Percentiles rank a stretch among this genome's conserved stretches.
Evolutionary conservation across 192 early-diverging fungal species (phyloP).

Genomic region (Coemansia sp.): DNA sequence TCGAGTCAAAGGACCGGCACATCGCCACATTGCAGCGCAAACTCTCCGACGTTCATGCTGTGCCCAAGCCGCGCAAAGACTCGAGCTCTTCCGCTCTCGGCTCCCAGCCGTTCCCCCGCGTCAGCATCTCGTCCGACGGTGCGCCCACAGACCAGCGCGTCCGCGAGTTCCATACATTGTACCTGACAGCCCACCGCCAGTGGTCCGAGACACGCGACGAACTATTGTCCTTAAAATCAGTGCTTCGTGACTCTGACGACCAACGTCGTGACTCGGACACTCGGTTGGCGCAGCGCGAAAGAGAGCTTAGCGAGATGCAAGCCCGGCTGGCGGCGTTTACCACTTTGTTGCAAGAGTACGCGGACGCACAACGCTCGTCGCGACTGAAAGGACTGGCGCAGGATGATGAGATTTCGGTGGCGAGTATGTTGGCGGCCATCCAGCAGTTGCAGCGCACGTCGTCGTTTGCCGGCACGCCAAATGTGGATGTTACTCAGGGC

Average conservation of each 20-base stretch:
- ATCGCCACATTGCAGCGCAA: slow-evolving; percentile 46
- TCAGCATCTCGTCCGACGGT: slow-evolving; percentile 24
- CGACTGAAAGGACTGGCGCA: slow-evolving; percentile 10
- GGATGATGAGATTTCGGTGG: slow-evolving; percentile 34
- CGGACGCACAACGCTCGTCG: slow-evolving; percentile 17
- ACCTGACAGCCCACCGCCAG: slow-evolving; percentile 49
- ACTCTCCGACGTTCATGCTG: slow-evolving; percentile 18
- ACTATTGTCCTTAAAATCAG: slow-evolving; percentile 32
- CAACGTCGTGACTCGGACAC: slow-evolving; percentile 36
- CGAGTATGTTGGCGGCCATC: slow-evolving; percentile 45
- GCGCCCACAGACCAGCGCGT: slow-evolving; percentile 5
- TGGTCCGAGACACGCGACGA: slow-evolving; percentile 45
- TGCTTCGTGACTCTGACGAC: slow-evolving; percentile 43
- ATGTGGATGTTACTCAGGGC: neutral
- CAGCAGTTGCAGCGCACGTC: slow-evolving; percentile 50
- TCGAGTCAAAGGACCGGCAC: slow-evolving; percentile 43
- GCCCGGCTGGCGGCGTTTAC: slow-evolving; percentile 46
- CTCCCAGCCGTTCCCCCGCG: slow-evolving; percentile 11
- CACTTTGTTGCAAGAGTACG: slow-evolving; percentile 46
- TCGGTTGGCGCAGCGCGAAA: slow-evolving; percentile 30
- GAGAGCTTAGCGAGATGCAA: slow-evolving; percentile 43
- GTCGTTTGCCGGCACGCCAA: slow-evolving; percentile 21
- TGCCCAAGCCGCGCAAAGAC: slow-evolving; percentile 1
- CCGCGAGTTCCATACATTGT: slow-evolving; percentile 36
- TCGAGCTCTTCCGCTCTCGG: neutral